Evolutionary conservation across 2,329 filamentous ascomycete genomes (phyloP).

Genomic region (Fusarium udum): DNA sequence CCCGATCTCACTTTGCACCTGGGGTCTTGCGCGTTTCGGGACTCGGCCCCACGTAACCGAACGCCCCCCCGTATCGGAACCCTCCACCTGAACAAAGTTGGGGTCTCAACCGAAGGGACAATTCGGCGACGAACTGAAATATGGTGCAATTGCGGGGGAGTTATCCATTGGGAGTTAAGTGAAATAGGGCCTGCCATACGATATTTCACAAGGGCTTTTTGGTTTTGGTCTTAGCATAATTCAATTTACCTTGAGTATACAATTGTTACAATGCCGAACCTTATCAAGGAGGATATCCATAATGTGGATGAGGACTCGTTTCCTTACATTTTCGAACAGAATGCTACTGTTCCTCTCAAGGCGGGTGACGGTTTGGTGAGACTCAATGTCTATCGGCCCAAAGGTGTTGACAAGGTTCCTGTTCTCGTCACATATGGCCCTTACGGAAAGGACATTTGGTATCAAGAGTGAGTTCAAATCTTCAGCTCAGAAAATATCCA

Average conservation of each 20-base stretch:
- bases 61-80: constrained; percentile 11
- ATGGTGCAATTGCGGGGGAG: constrained; percentile 1
- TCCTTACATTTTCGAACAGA: constrained; percentile 30
- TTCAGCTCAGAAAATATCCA: fast-evolving
- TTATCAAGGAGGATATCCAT: constrained; percentile 42
- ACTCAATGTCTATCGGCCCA: constrained; percentile 11
- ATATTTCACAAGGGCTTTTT: not conserved
- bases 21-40: constrained; percentile 6
- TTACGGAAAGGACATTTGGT: constrained; percentile 78
- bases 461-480: constrained; percentile 55
- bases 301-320: constrained; percentile 39
- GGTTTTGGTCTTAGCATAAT: not conserved
- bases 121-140: not conserved
- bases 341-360: constrained; percentile 22
- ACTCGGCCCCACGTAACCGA: constrained; percentile 27
- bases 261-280: constrained; percentile 42
- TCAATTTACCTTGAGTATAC: not conserved
- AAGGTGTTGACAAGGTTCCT: constrained; percentile 49
- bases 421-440: constrained; percentile 77
- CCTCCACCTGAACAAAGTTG: constrained; percentile 10
- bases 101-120: not conserved
- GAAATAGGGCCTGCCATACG: constrained; percentile 7
- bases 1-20: not conserved
- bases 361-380: not conserved
- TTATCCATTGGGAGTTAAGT: not conserved